These are phyloP conservation scores for Tricholoma sp. DNA, from an alignment of 768 basidiomycete species.

Conservation along the genomic window DNA sequence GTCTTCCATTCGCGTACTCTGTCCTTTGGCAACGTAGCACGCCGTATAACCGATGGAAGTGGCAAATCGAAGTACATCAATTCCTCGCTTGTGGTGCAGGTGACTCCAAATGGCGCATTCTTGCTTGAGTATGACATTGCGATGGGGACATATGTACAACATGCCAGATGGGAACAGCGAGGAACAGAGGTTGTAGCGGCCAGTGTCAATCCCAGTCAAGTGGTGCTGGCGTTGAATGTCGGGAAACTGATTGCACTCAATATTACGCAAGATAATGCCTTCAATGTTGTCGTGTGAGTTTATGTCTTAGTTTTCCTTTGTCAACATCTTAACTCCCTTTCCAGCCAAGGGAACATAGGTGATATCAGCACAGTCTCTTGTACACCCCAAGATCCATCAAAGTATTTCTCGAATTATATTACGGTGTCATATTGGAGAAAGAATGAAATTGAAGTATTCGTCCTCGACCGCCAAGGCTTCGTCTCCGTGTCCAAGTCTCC, in stretches of 20 bases:
- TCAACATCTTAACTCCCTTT: background rate
- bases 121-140: constrained; percentile 52
- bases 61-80: constrained; percentile 30
- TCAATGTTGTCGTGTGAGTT: constrained; percentile 29
- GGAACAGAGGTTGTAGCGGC: constrained; percentile 58
- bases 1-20: constrained; percentile 50
- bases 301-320: background rate
- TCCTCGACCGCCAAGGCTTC: constrained; percentile 21
- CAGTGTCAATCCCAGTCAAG: constrained; percentile 62
- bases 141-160: constrained; percentile 35
- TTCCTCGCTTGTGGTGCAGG: constrained; percentile 64
- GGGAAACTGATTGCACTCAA: constrained; percentile 49
- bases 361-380: constrained; percentile 76
- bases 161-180: constrained; percentile 33
- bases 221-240: constrained; percentile 53
- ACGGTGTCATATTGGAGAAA: constrained; percentile 76
- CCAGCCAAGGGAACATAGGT: constrained; percentile 7
- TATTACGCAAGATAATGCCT: constrained; percentile 34
- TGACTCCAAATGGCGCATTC: constrained; percentile 52
- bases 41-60: constrained; percentile 25
- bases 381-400: constrained; percentile 43
- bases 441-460: constrained; percentile 55
- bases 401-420: constrained; percentile 42
- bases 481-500: constrained; percentile 30
- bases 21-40: constrained; percentile 53